Evolutionary conservation across 169 alveolate species (phyloP).

Genomic region (Perkinsus marinus): DNA sequence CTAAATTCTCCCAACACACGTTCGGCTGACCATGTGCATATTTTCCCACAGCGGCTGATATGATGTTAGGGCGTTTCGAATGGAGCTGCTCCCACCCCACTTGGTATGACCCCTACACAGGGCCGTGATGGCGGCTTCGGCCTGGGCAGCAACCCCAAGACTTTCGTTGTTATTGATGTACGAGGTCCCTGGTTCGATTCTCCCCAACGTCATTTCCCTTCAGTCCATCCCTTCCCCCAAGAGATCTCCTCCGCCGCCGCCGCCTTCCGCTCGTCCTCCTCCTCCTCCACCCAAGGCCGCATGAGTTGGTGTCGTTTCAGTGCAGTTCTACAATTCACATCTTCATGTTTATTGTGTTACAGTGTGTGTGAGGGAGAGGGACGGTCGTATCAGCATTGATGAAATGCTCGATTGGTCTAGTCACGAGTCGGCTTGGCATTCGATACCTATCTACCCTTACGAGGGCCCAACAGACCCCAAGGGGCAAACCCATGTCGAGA

Average conservation of each 20-base stretch:
- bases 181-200: background rate
- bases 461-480: background rate
- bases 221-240: no score
- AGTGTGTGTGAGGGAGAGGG: background rate
- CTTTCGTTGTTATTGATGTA: background rate
- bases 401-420: background rate
- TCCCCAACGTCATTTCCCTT: no score
- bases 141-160: background rate
- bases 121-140: background rate
- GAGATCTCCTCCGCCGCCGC: background rate
- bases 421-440: background rate
- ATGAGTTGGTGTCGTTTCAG: background rate
- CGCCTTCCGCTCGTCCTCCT: background rate
- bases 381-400: background rate
- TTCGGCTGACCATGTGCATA: no score
- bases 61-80: no score
- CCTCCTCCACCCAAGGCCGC: background rate
- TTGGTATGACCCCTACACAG: background rate
- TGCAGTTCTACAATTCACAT: background rate
- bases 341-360: background rate
- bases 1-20: no score
- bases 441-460: background rate
- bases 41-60: no score
- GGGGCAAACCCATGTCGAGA: background rate
- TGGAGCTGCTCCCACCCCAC: background rate